phyloP scores from a whole-genome alignment of 345 rosid species.

The Trapa bicornis region DNA sequence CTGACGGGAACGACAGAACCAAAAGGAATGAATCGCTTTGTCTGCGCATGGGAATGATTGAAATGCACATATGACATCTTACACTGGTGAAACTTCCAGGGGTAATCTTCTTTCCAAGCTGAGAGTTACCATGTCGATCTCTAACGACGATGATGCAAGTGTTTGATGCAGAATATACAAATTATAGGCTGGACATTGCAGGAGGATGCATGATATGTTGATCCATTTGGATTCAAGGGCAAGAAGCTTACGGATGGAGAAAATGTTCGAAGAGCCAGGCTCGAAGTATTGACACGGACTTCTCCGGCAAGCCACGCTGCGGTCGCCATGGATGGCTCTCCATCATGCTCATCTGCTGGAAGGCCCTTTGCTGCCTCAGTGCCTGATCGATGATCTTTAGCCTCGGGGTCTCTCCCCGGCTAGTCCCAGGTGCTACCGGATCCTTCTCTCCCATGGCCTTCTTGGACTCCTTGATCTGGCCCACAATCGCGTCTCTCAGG shows the following conservation, averaged over 20 bases:
- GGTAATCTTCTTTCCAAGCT: too few relatives aligned
- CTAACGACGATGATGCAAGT: too few relatives aligned
- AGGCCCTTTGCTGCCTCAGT: slow-evolving; percentile 73
- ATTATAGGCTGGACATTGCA: too few relatives aligned
- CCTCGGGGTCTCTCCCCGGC: slow-evolving; percentile 86
- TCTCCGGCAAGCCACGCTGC: slow-evolving; percentile 91
- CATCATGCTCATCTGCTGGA: slow-evolving; percentile 88
- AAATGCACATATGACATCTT: slow-evolving; percentile 1
- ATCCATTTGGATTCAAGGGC: background rate
- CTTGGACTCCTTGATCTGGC: slow-evolving; percentile 66
- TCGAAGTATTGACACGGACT: slow-evolving; percentile 84
- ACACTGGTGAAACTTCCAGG: slow-evolving; percentile 4
- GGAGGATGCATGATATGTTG: too few relatives aligned
- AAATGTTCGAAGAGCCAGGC: slow-evolving; percentile 99
- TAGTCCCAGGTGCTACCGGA: slow-evolving; percentile 50
- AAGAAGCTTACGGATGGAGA: slow-evolving; percentile 73
- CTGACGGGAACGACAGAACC: slow-evolving; percentile 39
- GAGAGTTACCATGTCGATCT: too few relatives aligned
- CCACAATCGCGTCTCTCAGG: slow-evolving; percentile 71
- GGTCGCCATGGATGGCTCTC: slow-evolving; percentile 98
- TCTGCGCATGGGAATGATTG: slow-evolving; percentile 21
- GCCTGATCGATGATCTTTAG: slow-evolving; percentile 70
- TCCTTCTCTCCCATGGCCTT: slow-evolving; percentile 95
- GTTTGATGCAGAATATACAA: background rate
- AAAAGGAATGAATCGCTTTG: slow-evolving; percentile 24